Evolutionary conservation across 2,329 filamentous ascomycete genomes (phyloP), one percentile per base, ranked within the genome.

Genomic region (Hymenoscyphus fructigenus): DNA sequence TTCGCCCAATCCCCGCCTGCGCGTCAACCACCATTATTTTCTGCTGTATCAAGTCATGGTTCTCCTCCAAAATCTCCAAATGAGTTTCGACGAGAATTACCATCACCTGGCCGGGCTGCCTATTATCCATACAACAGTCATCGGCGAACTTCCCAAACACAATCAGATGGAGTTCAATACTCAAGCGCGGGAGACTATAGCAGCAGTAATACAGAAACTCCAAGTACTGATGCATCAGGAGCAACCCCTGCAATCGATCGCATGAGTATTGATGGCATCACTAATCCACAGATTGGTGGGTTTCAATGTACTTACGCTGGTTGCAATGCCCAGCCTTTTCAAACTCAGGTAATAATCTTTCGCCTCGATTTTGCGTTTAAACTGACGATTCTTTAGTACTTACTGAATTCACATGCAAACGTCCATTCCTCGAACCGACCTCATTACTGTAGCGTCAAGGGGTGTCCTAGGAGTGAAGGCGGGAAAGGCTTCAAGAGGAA

Each of bases 361-460:
- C 59, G 10, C 50, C 58, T 36, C 12, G 5, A 59, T 41, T 15
- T 17, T 53, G 6, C 17, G 23, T 58, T 5, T 50, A 50, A 36
- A 61, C 70, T 63, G 68, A 66, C 62, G n/a, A 2, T 5, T 44
- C 3, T 4, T 41, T 80, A 86, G 71, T 87, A 87, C 78, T 81
- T 94, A 10, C 80, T 94, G 26, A 94, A 92, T 50, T 66, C 91
- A 0, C 91, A 94, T 73, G 87, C 88, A 61, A 90, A 90, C 68
- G 88, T 90, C 3, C 88, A 90, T 76, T 90, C 87, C 1, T 86
- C 84, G 2, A 83, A 81, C 26, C 80, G 88, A 34, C 88, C 88
- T 7, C 87, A 90, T 72, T 90, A 89, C 68, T 90, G 88, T 68
- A 81, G 84, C 0, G 85, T 89, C 0, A 80, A 81, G 59, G 85